A percentile compares a stretch with the other conserved stretches of the same genome.
These are phyloP conservation scores for Favolaschia claudopus DNA, from an alignment of 768 basidiomycete species.

Conservation along the genomic window DNA sequence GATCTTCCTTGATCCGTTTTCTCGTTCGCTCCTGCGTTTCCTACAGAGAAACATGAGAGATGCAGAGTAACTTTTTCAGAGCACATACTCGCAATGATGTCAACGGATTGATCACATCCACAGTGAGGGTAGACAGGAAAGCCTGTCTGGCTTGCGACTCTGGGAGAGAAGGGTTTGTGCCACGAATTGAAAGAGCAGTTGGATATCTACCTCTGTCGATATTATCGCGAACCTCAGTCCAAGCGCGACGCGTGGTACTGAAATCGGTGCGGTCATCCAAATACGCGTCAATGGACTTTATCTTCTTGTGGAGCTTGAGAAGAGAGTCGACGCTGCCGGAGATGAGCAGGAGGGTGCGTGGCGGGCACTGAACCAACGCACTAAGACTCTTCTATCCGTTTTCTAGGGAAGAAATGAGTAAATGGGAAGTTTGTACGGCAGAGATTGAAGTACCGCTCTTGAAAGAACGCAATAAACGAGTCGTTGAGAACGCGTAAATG, in stretches of 20 bases:
- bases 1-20: conserved; percentile 89
- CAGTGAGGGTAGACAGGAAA: conserved; percentile 71
- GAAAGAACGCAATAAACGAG: conserved; percentile 85
- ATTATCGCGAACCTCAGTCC: conserved; percentile 87
- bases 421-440: conserved; percentile 19
- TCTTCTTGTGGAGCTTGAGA: conserved; percentile 73
- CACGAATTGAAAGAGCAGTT: neutral
- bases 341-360: neutral
- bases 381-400: conserved; percentile 88
- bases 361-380: conserved; percentile 45
- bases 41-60: conserved; percentile 43
- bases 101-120: conserved; percentile 79
- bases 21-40: conserved; percentile 93
- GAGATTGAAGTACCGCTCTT: conserved; percentile 72
- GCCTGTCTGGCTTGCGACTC: conserved; percentile 87
- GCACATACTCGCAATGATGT: conserved; percentile 65
- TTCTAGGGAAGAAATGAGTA: conserved; percentile 52
- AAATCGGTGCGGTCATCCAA: conserved; percentile 77
- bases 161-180: too few relatives aligned
- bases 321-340: conserved; percentile 74
- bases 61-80: neutral
- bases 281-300: conserved; percentile 70
- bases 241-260: conserved; percentile 72
- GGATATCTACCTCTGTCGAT: conserved; percentile 72
- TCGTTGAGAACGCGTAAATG: conserved; percentile 75